Evolutionary conservation across 306 rosid genomes (phyloP).

Genomic region (Amphicarpaea edgeworthii): DNA sequence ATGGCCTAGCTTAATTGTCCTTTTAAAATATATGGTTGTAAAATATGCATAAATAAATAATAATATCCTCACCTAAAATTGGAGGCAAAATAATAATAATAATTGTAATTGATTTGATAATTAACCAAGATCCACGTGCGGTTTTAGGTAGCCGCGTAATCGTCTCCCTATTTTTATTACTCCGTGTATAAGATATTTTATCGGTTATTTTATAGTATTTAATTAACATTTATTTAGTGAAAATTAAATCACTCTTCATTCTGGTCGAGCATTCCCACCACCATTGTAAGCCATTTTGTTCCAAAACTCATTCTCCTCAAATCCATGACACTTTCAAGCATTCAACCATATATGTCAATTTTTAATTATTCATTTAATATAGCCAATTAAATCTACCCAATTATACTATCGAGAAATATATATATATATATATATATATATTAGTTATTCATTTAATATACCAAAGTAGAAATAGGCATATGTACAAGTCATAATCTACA

Average conservation of each 20-base stretch:
- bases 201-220: neutral
- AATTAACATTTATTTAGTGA: neutral
- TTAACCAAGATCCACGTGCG: neutral
- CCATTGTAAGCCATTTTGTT: too few relatives aligned
- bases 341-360: too few relatives aligned
- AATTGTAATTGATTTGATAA: neutral
- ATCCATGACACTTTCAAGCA: too few relatives aligned
- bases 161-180: neutral
- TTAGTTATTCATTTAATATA: neutral
- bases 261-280: too few relatives aligned
- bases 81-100: neutral
- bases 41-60: neutral
- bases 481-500: neutral
- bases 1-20: constrained; percentile 17
- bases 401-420: too few relatives aligned
- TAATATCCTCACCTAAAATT: constrained; percentile 17
- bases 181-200: neutral
- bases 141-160: neutral
- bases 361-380: too few relatives aligned
- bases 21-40: neutral
- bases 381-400: too few relatives aligned
- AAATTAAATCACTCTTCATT: too few relatives aligned
- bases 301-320: too few relatives aligned
- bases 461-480: neutral
- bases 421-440: too few relatives aligned